A percentile compares a stretch with the other conserved stretches of the same genome.
Evolutionary conservation across 345 rosid genomes (phyloP).

Genomic region (Gossypium anomalum): DNA sequence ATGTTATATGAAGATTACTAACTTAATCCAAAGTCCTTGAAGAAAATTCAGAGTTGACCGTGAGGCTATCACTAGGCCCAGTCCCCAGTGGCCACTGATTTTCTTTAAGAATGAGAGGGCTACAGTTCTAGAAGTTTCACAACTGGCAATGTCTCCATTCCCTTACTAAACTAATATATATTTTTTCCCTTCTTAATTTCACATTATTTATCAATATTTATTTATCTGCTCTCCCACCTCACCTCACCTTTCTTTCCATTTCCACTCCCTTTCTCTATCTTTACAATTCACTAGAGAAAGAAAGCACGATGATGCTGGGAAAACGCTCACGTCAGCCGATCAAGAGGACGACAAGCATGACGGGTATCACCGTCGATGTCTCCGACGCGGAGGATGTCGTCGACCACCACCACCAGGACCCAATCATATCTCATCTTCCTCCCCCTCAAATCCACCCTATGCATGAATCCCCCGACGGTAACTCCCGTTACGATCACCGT

Average conservation of each 20-base stretch:
- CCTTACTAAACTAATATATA: too few relatives aligned
- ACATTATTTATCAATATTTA: too few relatives aligned
- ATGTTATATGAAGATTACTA: too few relatives aligned
- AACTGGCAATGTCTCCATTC: too few relatives aligned
- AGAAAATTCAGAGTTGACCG: too few relatives aligned
- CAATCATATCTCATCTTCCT: neutral
- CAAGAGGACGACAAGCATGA: constrained; percentile 73
- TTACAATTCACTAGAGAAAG: neutral
- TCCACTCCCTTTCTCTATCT: neutral
- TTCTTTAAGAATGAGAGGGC: too few relatives aligned
- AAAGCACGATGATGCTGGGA: constrained; percentile 49
- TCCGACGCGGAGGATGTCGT: constrained; percentile 17
- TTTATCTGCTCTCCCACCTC: constrained; percentile 13
- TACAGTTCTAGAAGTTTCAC: too few relatives aligned
- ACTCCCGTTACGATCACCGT: constrained; percentile 23
- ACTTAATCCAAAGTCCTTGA: too few relatives aligned
- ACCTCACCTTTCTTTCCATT: neutral
- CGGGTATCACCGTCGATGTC: constrained; percentile 46
- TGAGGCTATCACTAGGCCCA: too few relatives aligned
- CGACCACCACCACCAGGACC: neutral
- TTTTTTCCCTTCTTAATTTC: too few relatives aligned
- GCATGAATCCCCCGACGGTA: neutral
- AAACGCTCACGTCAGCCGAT: constrained; percentile 68
- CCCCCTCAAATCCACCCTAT: neutral
- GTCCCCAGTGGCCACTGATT: too few relatives aligned